Percentiles rank a stretch among this genome's conserved stretches.
Conservation (phyloP, 345 rosid genomes). For the Dimocarpus longan region DNA sequence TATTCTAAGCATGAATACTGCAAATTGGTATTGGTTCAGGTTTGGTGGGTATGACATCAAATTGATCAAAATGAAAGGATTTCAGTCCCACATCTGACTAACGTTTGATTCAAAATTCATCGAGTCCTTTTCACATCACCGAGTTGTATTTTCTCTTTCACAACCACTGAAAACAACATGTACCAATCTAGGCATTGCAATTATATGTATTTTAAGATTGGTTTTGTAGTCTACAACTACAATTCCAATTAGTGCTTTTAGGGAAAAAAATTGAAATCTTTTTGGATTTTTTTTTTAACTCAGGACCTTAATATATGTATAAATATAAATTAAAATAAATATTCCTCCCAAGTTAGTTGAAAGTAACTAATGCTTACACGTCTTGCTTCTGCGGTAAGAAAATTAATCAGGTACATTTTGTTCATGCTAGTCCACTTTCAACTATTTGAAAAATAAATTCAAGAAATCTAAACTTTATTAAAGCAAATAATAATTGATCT, state of each 20-base stretch:
- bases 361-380: too few species aligned
- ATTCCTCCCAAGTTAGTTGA: too few species aligned
- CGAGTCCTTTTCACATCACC: not conserved
- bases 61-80: not conserved
- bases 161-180: slow-evolving; percentile 12
- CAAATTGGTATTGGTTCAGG: not conserved
- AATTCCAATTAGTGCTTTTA: not conserved
- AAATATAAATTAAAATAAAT: too few species aligned
- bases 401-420: too few species aligned
- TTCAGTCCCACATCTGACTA: not conserved
- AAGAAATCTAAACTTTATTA: too few species aligned
- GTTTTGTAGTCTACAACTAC: not conserved
- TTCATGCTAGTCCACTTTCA: too few species aligned
- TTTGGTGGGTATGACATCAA: not conserved
- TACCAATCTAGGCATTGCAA: not conserved
- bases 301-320: too few species aligned
- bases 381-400: too few species aligned
- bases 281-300: too few species aligned
- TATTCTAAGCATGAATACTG: not conserved
- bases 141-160: not conserved
- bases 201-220: not conserved
- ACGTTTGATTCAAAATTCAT: not conserved
- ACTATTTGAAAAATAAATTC: too few species aligned
- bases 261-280: too few species aligned
- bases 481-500: too few species aligned